Base-by-base conservation (phyloP, 2,329 filamentous ascomycete species). In the Cladophialophora exuberans region DNA sequence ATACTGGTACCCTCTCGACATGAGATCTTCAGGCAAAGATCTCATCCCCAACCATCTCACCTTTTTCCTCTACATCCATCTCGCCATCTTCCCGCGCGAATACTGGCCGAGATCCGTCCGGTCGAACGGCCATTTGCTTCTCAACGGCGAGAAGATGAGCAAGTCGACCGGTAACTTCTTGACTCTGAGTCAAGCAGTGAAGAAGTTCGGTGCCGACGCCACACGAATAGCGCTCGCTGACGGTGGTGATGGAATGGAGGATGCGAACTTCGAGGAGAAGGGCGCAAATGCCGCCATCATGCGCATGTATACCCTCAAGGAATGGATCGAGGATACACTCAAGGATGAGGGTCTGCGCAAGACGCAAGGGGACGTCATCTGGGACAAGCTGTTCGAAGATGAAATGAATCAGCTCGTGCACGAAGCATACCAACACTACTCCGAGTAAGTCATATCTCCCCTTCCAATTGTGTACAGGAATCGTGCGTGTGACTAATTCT, bases 61-160 rank as follows among this genome's bases (percentile, higher is more conserved):
- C 10, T 97, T 97, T 80, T 94, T 89, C 81, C 81, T 97, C 51
- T 97, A 97, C 76, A 87, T 93, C 64, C 94, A 97, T 72, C 73
- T 94, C 62, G 94, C 94, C 9, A 81, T 99, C 38, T 97, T 97
- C 80, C 83, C 86, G 10, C 83, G 83, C 56, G 84, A 93, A 71
- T 95, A 91, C 78, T 97, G 93, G 91, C 94, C 94, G 9, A 83
- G 82, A 47, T 86, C 86, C 60, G 82, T 97, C 63, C 88, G 94
- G 62, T 86, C 89, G 60, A 99, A 99, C 69, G 94, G 94, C 1
- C 93, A 97, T 75, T 76, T 97, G 67, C 84, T 96, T 72, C 80
- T 99, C 62, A 99, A 99, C 71, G 93, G 93, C 45, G 90, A 96
- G 71, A 99, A 99, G 83, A 99, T 99, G 94, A 88, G 86, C 71